A percentile compares a stretch with the other conserved stretches of the same genome.
Evolutionary conservation across 768 basidiomycete genomes (phyloP).

Genomic region (Boletus reticulatus): DNA sequence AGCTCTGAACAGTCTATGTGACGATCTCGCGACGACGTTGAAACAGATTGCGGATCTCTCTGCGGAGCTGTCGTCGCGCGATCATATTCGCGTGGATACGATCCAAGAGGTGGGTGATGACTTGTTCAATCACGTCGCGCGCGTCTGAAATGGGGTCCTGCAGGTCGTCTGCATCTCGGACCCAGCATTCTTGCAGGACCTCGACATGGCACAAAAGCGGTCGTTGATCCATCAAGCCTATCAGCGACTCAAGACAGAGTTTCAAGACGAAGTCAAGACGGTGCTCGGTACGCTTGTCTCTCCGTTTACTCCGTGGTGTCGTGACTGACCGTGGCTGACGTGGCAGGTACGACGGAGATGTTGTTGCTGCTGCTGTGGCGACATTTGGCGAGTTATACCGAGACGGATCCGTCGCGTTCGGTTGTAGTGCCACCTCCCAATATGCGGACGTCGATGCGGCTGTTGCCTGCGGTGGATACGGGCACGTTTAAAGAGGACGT

Average conservation of each 20-base stretch:
- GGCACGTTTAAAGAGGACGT: conserved; percentile 57
- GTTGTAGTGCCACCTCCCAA: conserved; percentile 20
- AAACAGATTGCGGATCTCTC: conserved; percentile 67
- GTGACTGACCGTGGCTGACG: not conserved
- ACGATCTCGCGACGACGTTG: conserved; percentile 57
- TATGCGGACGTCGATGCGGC: conserved; percentile 50
- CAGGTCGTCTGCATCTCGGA: conserved; percentile 55
- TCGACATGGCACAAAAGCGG: conserved; percentile 70
- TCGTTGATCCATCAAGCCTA: conserved; percentile 62
- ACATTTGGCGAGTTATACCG: conserved; percentile 66
- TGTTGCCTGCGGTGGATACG: conserved; percentile 56
- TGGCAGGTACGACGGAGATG: conserved; percentile 70
- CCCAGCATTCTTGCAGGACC: conserved; percentile 54
- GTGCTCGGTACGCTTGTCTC: conserved; percentile 44
- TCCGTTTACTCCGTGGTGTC: not conserved
- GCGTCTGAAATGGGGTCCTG: not conserved
- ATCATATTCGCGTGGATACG: conserved; percentile 69
- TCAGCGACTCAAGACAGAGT: conserved; percentile 40
- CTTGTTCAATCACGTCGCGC: not conserved
- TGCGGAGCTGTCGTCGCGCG: conserved; percentile 68
- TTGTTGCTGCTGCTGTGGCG: conserved; percentile 77
- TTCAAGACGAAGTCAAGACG: conserved; percentile 49
- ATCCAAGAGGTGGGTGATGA: conserved; percentile 58
- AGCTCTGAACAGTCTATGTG: conserved; percentile 59
- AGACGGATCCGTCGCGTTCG: conserved; percentile 24